Percentiles rank a stretch among this genome's conserved stretches.
These are phyloP conservation scores for Microsporum canis DNA, from an alignment of 2,329 filamentous ascomycete genomes.

Conservation along the genomic window DNA sequence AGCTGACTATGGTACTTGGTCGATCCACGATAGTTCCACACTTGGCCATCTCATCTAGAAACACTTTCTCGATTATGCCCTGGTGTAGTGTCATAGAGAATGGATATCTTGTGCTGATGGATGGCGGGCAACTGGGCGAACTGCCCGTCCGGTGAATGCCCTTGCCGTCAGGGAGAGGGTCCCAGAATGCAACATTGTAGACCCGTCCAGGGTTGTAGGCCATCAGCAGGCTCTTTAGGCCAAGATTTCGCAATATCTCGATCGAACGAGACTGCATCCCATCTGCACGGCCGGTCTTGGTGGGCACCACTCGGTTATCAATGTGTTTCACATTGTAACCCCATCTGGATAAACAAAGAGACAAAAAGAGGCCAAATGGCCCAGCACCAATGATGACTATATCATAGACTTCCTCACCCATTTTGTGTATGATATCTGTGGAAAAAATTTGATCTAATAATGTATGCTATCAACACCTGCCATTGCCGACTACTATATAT, in stretches of 20 bases:
- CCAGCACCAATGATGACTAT: conserved; percentile 80
- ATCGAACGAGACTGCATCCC: conserved; percentile 35
- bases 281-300: conserved; percentile 36
- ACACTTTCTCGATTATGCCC: conserved; percentile 60
- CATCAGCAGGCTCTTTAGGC: conserved; percentile 31
- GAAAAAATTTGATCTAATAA: too few species aligned
- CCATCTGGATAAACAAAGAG: conserved; percentile 79
- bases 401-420: conserved; percentile 44
- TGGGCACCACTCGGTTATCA: conserved; percentile 30
- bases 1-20: conserved; percentile 52
- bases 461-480: not conserved
- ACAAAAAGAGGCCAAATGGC: conserved; percentile 76
- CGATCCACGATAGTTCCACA: conserved; percentile 45
- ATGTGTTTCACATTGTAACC: conserved; percentile 89
- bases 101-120: conserved; percentile 56
- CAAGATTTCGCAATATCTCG: conserved; percentile 35
- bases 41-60: conserved; percentile 54
- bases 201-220: conserved; percentile 62
- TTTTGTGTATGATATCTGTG: not conserved
- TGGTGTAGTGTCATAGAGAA: conserved; percentile 63
- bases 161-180: conserved; percentile 40
- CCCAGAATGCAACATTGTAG: conserved; percentile 59
- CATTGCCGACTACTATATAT: too few species aligned
- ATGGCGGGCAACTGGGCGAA: conserved; percentile 81
- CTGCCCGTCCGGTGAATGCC: conserved; percentile 51